These are phyloP conservation scores for Amanita inopinata DNA, from an alignment of 768 basidiomycete genomes.

Conservation along the genomic window DNA sequence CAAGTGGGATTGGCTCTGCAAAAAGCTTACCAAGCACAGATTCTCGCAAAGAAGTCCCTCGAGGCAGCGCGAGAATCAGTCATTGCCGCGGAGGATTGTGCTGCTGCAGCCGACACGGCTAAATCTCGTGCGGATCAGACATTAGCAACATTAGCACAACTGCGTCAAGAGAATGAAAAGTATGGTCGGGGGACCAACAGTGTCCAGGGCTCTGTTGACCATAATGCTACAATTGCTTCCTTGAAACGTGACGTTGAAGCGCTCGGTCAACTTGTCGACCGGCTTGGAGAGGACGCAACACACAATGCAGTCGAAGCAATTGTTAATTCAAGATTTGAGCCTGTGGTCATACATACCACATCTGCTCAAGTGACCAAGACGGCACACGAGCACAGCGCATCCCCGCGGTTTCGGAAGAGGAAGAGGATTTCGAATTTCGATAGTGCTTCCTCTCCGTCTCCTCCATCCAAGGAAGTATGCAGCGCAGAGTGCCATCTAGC, in stretches of 20 bases:
- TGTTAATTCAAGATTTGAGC: neutral
- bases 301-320: neutral
- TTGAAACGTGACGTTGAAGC: neutral
- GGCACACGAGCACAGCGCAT: neutral
- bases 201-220: slow-evolving; percentile 14
- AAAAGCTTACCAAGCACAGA: slow-evolving; percentile 18
- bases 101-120: slow-evolving; percentile 13
- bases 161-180: neutral
- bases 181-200: slow-evolving; percentile 5
- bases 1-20: slow-evolving; percentile 16
- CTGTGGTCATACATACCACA: neutral
- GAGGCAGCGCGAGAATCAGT: slow-evolving; percentile 19
- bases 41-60: slow-evolving; percentile 22
- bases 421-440: neutral
- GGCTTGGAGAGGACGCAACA: neutral
- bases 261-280: neutral
- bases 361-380: neutral
- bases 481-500: neutral
- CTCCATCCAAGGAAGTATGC: neutral
- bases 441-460: neutral
- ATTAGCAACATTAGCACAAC: neutral
- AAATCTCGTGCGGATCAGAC: neutral
- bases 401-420: neutral
- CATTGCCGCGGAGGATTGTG: neutral
- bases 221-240: neutral